Evolutionary conservation across 805 yeast species (phyloP), one percentile per base, ranked within the genome.

Genomic region (Ogataea methanolica): DNA sequence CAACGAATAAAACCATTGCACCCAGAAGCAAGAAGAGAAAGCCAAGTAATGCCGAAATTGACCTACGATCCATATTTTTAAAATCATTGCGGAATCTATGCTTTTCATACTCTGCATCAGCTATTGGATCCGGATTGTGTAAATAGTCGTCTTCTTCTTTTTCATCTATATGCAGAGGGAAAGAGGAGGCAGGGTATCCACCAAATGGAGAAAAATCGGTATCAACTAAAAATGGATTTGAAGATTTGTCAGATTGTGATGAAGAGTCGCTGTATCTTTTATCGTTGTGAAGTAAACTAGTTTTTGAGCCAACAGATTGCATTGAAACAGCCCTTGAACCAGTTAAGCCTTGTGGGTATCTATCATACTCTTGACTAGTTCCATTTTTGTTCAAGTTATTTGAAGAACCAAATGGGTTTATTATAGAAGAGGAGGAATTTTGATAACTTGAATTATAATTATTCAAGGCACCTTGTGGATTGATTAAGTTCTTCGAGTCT

Each of bases 61-160:
- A 80, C 55, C 82, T 71, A 58, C 65, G 76, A 63, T 84, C 90
- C 79, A 85, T 73, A 57, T 75, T 62, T 66, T 80, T 85, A 52
- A 86, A 65, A 67, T 86, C 94, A 46, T 80, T 61, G 49, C 70
- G 57, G 58, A 86, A 80, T 56, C 89, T 71, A 61, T 83, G 79
- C 53, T 80, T 84, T 57, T 89, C 96, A 59, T 84, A 81, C 50
- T 83, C 80, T 21, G 96, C 96, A 64, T 94, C 99, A 40, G 82
- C 87, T 35, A 90, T 84, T 9, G 97, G 97, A 66, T 92, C 97
- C 2, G 98, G 98, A 67, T 92, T 94, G 68, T 92, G 98, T 55
- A 94, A 65, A 62, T 88, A 91, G 67, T 92, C 99, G 69, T 92
- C 99, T 9, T 87, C 85, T 67, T 92, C 99, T 67, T 88, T 88